Conservation (phyloP, 2,329 filamentous ascomycete species). For the Sarocladium strictum region DNA sequence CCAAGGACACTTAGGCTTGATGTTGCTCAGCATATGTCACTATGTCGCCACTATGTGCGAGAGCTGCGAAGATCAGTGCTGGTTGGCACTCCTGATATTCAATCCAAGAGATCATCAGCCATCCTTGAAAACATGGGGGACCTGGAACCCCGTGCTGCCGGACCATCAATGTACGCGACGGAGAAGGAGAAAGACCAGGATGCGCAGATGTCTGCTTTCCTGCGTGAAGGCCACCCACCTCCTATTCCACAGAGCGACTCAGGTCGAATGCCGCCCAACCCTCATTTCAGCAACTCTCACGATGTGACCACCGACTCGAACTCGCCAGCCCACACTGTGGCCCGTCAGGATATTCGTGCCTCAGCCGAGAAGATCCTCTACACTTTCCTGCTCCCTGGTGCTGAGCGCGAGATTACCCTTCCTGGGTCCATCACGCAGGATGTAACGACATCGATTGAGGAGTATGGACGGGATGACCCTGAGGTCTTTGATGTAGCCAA, state of each 20-base stretch:
- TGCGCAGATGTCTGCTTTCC: slow-evolving; percentile 84
- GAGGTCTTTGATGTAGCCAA: slow-evolving; percentile 97
- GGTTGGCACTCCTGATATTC: slow-evolving; percentile 84
- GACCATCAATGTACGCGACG: slow-evolving; percentile 56
- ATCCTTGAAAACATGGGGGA: slow-evolving; percentile 71
- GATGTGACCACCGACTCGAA: slow-evolving; percentile 68
- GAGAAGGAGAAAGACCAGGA: slow-evolving; percentile 75
- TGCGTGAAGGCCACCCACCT: slow-evolving; percentile 61
- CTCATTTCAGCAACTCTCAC: slow-evolving; percentile 54
- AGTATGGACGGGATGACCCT: slow-evolving; percentile 86
- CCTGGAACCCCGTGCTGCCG: slow-evolving; percentile 51
- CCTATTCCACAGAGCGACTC: slow-evolving; percentile 38
- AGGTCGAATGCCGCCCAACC: slow-evolving; percentile 39
- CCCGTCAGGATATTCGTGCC: slow-evolving; percentile 82
- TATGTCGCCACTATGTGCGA: slow-evolving; percentile 94
- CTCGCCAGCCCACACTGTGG: slow-evolving; percentile 77
- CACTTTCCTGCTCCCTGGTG: slow-evolving; percentile 89
- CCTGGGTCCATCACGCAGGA: slow-evolving; percentile 81
- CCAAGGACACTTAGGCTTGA: slow-evolving; percentile 65
- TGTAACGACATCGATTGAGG: slow-evolving; percentile 83
- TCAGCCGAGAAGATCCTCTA: slow-evolving; percentile 99
- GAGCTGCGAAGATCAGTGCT: slow-evolving; percentile 90
- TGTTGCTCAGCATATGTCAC: slow-evolving; percentile 97
- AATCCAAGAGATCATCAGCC: slow-evolving; percentile 82
- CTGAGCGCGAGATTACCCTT: slow-evolving; percentile 91